phyloP scores from a whole-genome alignment of 2,329 filamentous ascomycete genomes.

The Aspergillus persii region DNA sequence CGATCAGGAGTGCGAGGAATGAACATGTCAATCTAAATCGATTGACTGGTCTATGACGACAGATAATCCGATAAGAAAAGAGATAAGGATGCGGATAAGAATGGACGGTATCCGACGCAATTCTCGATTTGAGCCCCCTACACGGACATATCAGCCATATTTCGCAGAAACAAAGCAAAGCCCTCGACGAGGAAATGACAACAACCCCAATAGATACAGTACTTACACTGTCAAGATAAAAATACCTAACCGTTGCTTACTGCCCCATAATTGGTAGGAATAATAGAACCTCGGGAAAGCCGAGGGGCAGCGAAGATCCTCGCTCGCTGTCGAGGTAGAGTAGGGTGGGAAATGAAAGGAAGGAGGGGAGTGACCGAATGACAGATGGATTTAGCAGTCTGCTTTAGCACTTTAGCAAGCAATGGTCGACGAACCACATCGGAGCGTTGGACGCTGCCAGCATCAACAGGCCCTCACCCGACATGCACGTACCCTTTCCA shows the following conservation, averaged over 20 bases:
- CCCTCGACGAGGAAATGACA: not conserved
- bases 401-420: not conserved
- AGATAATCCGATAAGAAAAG: not conserved
- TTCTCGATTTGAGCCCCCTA: not conserved
- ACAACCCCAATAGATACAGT: not conserved
- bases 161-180: not conserved
- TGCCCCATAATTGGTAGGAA: not conserved
- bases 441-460: not conserved
- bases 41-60: not conserved
- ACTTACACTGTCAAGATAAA: not conserved
- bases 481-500: not conserved
- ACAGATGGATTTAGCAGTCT: not conserved
- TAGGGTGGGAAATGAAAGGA: not conserved
- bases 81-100: not conserved
- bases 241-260: not conserved
- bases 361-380: not conserved
- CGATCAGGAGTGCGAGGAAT: conserved; percentile 23
- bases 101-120: not conserved
- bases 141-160: not conserved
- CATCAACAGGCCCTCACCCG: not conserved
- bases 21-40: not conserved
- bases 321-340: not conserved
- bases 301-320: not conserved
- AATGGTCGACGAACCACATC: not conserved
- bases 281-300: not conserved